phyloP scores from a whole-genome alignment of 176 grass and related monocot species.

The Rhipidocladum racemiflorum region DNA sequence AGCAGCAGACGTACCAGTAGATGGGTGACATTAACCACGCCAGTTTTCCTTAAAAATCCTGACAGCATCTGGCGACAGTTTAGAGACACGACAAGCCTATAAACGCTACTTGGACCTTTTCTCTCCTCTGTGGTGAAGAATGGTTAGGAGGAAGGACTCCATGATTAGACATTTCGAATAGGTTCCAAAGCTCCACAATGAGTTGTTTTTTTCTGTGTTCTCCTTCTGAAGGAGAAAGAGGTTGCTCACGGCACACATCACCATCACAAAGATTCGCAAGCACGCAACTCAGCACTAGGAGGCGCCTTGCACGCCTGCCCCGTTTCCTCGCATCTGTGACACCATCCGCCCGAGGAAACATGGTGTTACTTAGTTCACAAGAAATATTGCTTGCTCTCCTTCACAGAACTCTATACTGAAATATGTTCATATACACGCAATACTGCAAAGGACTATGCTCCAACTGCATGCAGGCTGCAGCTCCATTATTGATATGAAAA shows the following conservation, averaged over 20 bases:
- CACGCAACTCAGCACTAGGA: neutral
- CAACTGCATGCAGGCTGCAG: neutral
- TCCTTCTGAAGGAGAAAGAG: no score
- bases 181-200: neutral
- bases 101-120: neutral
- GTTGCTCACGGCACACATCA: neutral
- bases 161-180: neutral
- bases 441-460: neutral
- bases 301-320: neutral
- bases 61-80: neutral
- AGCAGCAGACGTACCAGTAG: no score
- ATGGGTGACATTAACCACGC: no score
- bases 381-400: neutral
- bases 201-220: neutral
- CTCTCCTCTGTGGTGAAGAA: neutral
- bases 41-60: no score
- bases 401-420: neutral
- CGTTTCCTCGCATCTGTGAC: neutral
- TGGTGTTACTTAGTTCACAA: no score
- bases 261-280: neutral
- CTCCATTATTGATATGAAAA: slow-evolving; percentile 6
- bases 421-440: neutral
- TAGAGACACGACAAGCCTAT: neutral
- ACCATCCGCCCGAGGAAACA: neutral
- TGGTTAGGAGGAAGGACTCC: neutral